Base-by-base conservation (phyloP, 2,329 filamentous ascomycete genomes). In the Neonectria faginata region DNA sequence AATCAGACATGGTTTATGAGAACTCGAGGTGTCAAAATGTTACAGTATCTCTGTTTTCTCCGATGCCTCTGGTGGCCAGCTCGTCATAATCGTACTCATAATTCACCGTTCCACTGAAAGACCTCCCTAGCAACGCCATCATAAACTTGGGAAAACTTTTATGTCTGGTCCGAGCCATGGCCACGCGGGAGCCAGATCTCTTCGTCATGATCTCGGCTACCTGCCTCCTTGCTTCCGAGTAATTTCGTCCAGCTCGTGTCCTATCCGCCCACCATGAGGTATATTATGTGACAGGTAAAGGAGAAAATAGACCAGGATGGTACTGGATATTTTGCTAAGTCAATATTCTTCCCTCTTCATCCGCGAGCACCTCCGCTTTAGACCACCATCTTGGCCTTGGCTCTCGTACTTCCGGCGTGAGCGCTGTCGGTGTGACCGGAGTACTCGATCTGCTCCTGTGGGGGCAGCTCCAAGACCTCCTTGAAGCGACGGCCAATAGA, bases 371-470 rank as follows among this genome's bases (percentile, higher is more conserved):
- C 52, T 51, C 61, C 22, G 27, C 47, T 33, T 85, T 91, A 97
- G 75, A 94, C 94, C 55, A 87, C 85, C 81, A 93, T 93, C 86
- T 97, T 99, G 74, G 96, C 92, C 87, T 97, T 98, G 62, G 96
- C 96, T 74, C 97, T 90, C 65, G 93, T 97, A 82, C 94, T 97
- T 72, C 96, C 96, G 65, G 92, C 90, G 79, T 97, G 92, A 41
- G 96, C 95, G 73, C 92, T 92, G 73, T 99, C 97, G 18, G 93
- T 97, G 83, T 99, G 96, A 65, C 96, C 96, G 20, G 93, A 97
- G 83, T 98, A 99, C 83, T 99, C 97, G 64, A 99, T 89, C 66
- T 84, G 80, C 79, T 98, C 96, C 66, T 83, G 86, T 60, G 89
- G 81, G 65, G 91, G 91, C 66, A 99, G 84, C 79, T 92, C 90